phyloP scores from a whole-genome alignment of 2,329 filamentous ascomycete species.

The Colletotrichum paranaense region DNA sequence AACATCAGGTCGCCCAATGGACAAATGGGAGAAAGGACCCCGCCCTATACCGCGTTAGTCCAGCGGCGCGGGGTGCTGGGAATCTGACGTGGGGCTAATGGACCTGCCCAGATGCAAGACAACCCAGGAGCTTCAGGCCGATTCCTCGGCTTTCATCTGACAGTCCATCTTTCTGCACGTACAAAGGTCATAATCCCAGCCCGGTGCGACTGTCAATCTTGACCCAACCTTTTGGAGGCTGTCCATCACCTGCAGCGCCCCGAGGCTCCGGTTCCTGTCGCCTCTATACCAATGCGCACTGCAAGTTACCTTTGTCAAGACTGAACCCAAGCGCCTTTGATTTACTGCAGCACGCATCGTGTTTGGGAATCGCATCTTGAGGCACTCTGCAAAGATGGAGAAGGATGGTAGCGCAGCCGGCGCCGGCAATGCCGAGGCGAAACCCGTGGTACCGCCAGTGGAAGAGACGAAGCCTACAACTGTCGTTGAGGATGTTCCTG shows the following conservation, averaged over 20 bases:
- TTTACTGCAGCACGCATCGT: background rate
- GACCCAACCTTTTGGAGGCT: background rate
- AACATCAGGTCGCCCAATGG: constrained; percentile 16
- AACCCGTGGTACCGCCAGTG: constrained; percentile 32
- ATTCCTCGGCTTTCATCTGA: constrained; percentile 36
- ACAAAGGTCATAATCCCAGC: constrained; percentile 31
- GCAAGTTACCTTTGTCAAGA: constrained; percentile 9
- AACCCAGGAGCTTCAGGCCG: constrained; percentile 30
- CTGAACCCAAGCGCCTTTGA: background rate
- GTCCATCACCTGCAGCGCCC: constrained; percentile 12
- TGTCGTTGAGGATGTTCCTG: constrained; percentile 72
- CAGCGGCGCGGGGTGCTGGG: constrained; percentile 29
- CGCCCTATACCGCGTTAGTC: constrained; percentile 13
- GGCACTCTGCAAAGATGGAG: constrained; percentile 12
- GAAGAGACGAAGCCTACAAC: constrained; percentile 40
- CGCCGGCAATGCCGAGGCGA: constrained; percentile 32
- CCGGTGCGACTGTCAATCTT: constrained; percentile 15
- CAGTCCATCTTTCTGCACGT: constrained; percentile 32
- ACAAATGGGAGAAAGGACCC: constrained; percentile 27
- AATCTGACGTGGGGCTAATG: constrained; percentile 33
- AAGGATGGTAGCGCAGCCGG: constrained; percentile 26
- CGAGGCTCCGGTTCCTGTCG: background rate
- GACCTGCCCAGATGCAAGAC: constrained; percentile 34
- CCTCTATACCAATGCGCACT: background rate
- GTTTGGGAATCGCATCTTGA: background rate